Conservation (phyloP, 2,329 filamentous ascomycete species). For the Fusarium foetens region DNA sequence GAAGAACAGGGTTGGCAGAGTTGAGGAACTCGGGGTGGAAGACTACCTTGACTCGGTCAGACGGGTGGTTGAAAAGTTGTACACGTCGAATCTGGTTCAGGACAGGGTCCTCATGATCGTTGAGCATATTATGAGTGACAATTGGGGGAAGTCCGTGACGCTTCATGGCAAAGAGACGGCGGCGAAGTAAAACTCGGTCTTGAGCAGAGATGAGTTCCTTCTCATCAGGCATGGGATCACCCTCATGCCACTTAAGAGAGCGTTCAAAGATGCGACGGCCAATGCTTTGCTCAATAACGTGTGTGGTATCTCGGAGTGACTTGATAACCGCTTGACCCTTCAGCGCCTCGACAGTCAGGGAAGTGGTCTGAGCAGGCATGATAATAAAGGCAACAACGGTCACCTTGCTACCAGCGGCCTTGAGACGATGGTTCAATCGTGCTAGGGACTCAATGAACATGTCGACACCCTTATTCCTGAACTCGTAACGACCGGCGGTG, state of each 20-base stretch:
- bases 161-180: slow-evolving; percentile 97
- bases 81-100: slow-evolving; percentile 95
- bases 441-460: slow-evolving; percentile 99
- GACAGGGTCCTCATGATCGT: slow-evolving; percentile 91
- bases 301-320: slow-evolving; percentile 90
- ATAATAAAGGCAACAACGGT: slow-evolving; percentile 98
- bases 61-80: slow-evolving; percentile 95
- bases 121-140: slow-evolving; percentile 98
- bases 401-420: slow-evolving; percentile 84
- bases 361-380: slow-evolving; percentile 96
- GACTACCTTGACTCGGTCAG: slow-evolving; percentile 94
- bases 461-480: slow-evolving; percentile 97
- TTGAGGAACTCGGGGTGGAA: slow-evolving; percentile 99
- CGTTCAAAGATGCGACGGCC: slow-evolving; percentile 95
- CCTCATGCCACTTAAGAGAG: slow-evolving; percentile 94
- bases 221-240: slow-evolving; percentile 91
- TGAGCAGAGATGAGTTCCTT: slow-evolving; percentile 94
- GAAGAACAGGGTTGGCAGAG: slow-evolving; percentile 92
- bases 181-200: slow-evolving; percentile 90
- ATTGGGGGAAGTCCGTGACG: slow-evolving; percentile 89
- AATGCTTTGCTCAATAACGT: slow-evolving; percentile 91
- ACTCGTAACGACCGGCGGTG: slow-evolving; percentile 96
- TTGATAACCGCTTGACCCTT: slow-evolving; percentile 98
- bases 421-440: slow-evolving; percentile 92
- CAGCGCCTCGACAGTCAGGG: slow-evolving; percentile 92